phyloP scores from a whole-genome alignment of 2,329 filamentous ascomycete genomes.

The Fusarium decemcellulare region DNA sequence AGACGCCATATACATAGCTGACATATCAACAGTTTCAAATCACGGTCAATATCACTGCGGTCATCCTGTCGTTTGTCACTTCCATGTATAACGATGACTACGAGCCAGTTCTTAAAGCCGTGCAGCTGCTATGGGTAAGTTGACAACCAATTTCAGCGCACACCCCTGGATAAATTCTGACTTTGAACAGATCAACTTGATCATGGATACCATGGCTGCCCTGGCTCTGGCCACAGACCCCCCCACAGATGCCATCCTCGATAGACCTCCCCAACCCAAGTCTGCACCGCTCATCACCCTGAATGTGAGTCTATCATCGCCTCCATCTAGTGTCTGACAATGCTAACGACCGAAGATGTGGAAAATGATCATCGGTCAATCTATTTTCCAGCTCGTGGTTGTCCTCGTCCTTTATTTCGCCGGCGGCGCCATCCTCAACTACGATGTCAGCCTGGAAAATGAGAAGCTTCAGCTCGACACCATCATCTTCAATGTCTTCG shows the following conservation, averaged over 20 bases:
- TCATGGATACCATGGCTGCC: constrained; percentile 79
- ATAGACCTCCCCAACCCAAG: constrained; percentile 67
- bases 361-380: constrained; percentile 91
- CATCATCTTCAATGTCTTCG: constrained; percentile 76
- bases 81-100: constrained; percentile 70
- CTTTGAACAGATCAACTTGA: constrained; percentile 69
- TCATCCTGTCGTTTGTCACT: constrained; percentile 74
- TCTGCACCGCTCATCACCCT: constrained; percentile 78
- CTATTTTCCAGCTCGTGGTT: constrained; percentile 79
- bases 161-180: constrained; percentile 67
- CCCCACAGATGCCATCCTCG: constrained; percentile 57
- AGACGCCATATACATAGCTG: not conserved
- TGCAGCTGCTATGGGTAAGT: constrained; percentile 76
- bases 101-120: constrained; percentile 74
- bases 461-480: constrained; percentile 61
- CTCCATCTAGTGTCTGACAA: not conserved
- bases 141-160: constrained; percentile 73
- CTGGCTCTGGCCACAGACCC: constrained; percentile 66
- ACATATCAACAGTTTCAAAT: constrained; percentile 67
- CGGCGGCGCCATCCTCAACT: constrained; percentile 64
- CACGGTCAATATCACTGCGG: constrained; percentile 78
- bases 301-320: constrained; percentile 49
- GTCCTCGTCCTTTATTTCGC: constrained; percentile 70
- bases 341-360: constrained; percentile 68
- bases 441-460: constrained; percentile 58